Percentiles rank a stretch among this genome's conserved stretches.
Conservation (phyloP, 139 green algal genomes). For the Coelastrella sp. region DNA sequence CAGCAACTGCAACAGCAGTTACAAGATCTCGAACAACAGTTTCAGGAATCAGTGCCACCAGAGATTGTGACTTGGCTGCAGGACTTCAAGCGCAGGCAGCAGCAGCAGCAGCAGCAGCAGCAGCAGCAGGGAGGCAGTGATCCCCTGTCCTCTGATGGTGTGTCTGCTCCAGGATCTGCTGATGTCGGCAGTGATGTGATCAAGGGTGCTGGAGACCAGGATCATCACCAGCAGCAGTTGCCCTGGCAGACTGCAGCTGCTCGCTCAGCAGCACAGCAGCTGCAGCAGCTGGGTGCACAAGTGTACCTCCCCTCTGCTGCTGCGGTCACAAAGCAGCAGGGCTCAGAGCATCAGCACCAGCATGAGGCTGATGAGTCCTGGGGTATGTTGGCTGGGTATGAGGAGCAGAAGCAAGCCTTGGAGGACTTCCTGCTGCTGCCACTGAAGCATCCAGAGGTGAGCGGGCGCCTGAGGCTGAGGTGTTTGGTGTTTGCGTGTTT, state of each 20-base stretch:
- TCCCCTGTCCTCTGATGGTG: not conserved
- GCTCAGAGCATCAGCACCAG: constrained; percentile 16
- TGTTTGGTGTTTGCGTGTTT: too few relatives aligned
- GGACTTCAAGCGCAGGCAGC: not conserved
- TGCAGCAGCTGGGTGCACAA: constrained; percentile 36
- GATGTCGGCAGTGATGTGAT: not conserved
- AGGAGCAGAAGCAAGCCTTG: constrained; percentile 89
- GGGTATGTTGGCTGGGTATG: constrained; percentile 78
- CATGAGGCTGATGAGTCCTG: constrained; percentile 28
- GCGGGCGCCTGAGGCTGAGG: too few relatives aligned
- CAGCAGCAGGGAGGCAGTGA: not conserved
- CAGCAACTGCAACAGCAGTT: not conserved
- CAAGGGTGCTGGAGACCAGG: not conserved
- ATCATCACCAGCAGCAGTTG: constrained; percentile 11
- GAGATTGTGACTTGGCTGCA: constrained; percentile 30
- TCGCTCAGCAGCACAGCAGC: not conserved
- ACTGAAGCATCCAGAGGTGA: constrained; percentile 85
- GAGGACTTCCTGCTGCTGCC: constrained; percentile 92
- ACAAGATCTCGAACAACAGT: constrained; percentile 1
- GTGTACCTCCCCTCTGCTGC: constrained; percentile 21
- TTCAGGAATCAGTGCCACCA: constrained; percentile 5
- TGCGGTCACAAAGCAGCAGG: constrained; percentile 4
- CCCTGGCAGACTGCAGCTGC: constrained; percentile 27
- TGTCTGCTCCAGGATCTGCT: not conserved
- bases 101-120: constrained; percentile 16